Evolutionary conservation across 176 grass and related monocot genomes (phyloP), one percentile per base, ranked within the genome.

Genomic region (Oryza glaberrima): DNA sequence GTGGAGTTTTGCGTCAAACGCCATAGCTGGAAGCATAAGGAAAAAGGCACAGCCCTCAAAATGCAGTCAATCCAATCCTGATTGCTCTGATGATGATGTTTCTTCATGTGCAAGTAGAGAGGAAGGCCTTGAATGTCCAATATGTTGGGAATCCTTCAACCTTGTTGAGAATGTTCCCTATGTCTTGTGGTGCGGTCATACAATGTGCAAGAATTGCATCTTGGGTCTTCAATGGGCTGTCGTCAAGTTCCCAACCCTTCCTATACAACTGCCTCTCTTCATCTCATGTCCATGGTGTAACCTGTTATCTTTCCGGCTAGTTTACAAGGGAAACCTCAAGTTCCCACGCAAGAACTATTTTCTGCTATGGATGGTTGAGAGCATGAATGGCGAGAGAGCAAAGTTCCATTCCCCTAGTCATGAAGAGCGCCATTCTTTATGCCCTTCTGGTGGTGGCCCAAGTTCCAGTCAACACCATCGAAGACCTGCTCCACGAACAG

Each of bases 71-170:
- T 85, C 87, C 11, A 87, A 86, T 82, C 81, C 17, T 77, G 91
- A 94, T 70, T 90, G 85, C 79, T 94, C 93, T 26, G 96, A 98
- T 75, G 96, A 98, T 19, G 95, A 98, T 79, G 87, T 79, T 84
- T 93, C 89, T 93, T 98, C 96, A 11, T 98, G 89, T 76, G 83
- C 82, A 56, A 92, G 87, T 36, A 89, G 88, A 69, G 93, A 88
- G 86, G 95, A 97, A 92, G 92, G 90, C 23, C 83, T 98, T 23
- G 93, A 98, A 80, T 98, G 93, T 36, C 93, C 91, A 61, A 98
- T 98, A 90, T 98, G 96, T 38, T 95, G 93, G 70, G 96, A 98
- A 82, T 98, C 88, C 26, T 98, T 98, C 81, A 98, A 98, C 83
- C 86, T 98, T 72, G 93, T 98, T 30, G 96, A 95, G 83, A 98